phyloP scores from a whole-genome alignment of 176 grass and related monocot genomes.

The Microstegium vimineum region DNA sequence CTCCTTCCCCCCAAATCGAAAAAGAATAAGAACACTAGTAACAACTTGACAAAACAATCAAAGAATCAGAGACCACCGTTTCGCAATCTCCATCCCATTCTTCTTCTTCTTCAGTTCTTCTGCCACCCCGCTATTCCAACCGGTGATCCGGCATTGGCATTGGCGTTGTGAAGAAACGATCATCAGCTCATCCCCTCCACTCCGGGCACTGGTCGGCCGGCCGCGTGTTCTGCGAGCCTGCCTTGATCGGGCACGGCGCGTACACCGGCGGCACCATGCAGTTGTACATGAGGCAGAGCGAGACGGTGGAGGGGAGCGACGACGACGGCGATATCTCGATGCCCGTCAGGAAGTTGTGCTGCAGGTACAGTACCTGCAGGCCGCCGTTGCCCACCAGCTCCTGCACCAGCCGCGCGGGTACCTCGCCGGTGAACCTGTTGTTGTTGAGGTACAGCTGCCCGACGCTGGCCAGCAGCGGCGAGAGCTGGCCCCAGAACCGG shows the following conservation, averaged over 20 bases:
- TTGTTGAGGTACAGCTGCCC: constrained; percentile 92
- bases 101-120: not conserved
- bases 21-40: constrained; percentile 34
- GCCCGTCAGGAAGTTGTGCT: constrained; percentile 93
- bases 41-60: constrained; percentile 77
- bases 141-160: constrained; percentile 34
- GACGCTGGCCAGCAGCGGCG: constrained; percentile 68
- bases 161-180: not conserved
- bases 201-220: constrained; percentile 91
- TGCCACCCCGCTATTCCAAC: not conserved
- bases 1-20: constrained; percentile 28
- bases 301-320: constrained; percentile 62
- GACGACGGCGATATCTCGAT: constrained; percentile 78
- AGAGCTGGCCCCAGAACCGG: constrained; percentile 64
- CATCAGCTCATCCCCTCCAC: constrained; percentile 53
- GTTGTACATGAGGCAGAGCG: constrained; percentile 94
- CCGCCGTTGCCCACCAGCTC: constrained; percentile 66
- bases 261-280: constrained; percentile 91
- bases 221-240: constrained; percentile 76
- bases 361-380: constrained; percentile 85
- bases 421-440: constrained; percentile 92
- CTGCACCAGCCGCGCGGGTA: constrained; percentile 74
- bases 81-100: constrained; percentile 20
- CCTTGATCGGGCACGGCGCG: constrained; percentile 94
- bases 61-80: constrained; percentile 60